phyloP scores from a whole-genome alignment of 164 flowering plant genomes.

The Magnolia officinalis region DNA sequence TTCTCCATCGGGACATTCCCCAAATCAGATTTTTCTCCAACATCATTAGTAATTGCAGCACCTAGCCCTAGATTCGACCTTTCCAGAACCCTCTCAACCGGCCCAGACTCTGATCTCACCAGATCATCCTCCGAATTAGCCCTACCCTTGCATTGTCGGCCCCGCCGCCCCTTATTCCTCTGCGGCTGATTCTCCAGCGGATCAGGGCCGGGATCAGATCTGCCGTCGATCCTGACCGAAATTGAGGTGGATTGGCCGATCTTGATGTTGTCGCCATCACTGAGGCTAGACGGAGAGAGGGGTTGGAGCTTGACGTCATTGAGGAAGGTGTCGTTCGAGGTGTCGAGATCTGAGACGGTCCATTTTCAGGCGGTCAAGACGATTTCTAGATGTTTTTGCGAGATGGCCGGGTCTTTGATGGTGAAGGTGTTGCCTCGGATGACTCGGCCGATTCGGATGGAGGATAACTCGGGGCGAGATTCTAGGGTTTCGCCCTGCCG shows the following conservation, averaged over 20 bases:
- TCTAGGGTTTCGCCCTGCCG: constrained; percentile 6
- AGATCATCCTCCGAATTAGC: neutral
- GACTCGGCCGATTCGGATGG: constrained; percentile 11
- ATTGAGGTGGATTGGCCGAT: constrained; percentile 1
- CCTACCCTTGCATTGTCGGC: neutral
- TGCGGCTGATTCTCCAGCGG: neutral
- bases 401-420: constrained; percentile 11
- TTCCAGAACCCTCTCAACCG: neutral
- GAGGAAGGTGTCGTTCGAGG: constrained; percentile 12
- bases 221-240: neutral
- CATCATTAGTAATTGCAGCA: neutral
- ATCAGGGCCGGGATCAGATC: neutral
- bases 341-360: constrained; percentile 8
- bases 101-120: neutral
- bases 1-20: neutral
- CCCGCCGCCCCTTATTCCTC: neutral
- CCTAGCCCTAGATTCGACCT: neutral
- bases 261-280: constrained; percentile 12
- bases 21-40: neutral
- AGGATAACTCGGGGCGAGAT: neutral
- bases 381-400: constrained; percentile 8
- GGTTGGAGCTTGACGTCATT: constrained; percentile 1
- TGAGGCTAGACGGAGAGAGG: neutral
- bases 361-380: constrained; percentile 1
- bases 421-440: constrained; percentile 8